Percentiles rank a stretch among this genome's conserved stretches.
Evolutionary conservation across 1,284 basidiomycete genomes (phyloP).

Genomic region (Pseudozyma tsukubaensis): DNA sequence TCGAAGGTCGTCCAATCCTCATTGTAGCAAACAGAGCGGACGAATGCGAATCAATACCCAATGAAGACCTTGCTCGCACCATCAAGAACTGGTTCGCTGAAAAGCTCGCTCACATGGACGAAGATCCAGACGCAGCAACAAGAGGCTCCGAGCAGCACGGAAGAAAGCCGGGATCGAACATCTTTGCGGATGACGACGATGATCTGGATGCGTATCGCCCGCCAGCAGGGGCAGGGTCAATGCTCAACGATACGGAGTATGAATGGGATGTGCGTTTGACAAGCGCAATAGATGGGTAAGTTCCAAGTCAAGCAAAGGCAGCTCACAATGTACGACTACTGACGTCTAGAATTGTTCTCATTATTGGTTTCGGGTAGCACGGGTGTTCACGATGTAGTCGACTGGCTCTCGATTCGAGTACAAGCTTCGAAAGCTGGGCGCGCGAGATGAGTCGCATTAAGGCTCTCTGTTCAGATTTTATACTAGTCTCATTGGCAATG

Average conservation of each 20-base stretch:
- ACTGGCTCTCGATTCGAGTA: slow-evolving; percentile 41
- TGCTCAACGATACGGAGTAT: slow-evolving; percentile 24
- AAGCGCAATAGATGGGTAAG: slow-evolving; percentile 45
- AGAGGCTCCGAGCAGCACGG: not conserved
- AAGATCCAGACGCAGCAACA: not conserved
- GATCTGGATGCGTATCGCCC: slow-evolving; percentile 11
- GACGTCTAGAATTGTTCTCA: not conserved
- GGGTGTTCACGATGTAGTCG: slow-evolving; percentile 36
- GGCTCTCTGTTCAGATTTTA: not conserved
- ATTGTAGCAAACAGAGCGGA: slow-evolving; percentile 39
- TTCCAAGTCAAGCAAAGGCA: not conserved
- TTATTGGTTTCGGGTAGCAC: slow-evolving; percentile 6
- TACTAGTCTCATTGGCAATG: too few species aligned
- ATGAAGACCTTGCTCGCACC: slow-evolving; percentile 8
- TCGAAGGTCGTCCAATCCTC: slow-evolving; percentile 37
- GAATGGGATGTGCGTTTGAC: slow-evolving; percentile 44
- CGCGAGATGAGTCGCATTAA: slow-evolving; percentile 10
- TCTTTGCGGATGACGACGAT: slow-evolving; percentile 41
- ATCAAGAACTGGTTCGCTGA: slow-evolving; percentile 39
- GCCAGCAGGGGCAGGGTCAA: slow-evolving; percentile 15
- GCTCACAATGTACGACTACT: not conserved
- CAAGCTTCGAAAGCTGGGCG: slow-evolving; percentile 12
- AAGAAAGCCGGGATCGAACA: slow-evolving; percentile 1
- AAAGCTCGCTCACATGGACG: slow-evolving; percentile 26
- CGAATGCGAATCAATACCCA: slow-evolving; percentile 26